Evolutionary conservation across 2,329 filamentous ascomycete species (phyloP).

Genomic region (Ceratocystis smalleyi): DNA sequence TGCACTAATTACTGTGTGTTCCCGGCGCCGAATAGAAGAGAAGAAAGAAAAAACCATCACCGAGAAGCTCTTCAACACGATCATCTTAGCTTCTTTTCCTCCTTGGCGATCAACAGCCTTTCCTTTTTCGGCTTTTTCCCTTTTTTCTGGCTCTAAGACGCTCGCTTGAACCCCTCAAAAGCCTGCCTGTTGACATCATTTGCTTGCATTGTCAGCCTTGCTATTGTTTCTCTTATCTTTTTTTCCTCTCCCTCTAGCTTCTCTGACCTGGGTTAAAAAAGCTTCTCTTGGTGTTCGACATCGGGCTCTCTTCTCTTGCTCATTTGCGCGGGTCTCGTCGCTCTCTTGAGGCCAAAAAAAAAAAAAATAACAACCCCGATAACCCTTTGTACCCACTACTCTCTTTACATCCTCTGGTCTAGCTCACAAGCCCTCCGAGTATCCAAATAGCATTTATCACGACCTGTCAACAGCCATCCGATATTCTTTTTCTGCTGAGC

Average conservation of each 20-base stretch:
- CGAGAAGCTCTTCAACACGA: not conserved
- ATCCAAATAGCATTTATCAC: not conserved
- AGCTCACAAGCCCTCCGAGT: not conserved
- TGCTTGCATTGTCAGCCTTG: not conserved
- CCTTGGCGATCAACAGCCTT: not conserved
- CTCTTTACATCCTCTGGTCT: not conserved
- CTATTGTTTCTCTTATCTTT: not conserved
- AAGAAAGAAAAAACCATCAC: not conserved
- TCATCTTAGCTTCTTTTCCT: not conserved
- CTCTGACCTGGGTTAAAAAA: not conserved
- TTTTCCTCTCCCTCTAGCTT: not conserved
- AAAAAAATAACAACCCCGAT: not conserved
- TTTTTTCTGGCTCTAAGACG: not conserved
- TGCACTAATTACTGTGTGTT: not conserved
- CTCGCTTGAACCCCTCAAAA: not conserved
- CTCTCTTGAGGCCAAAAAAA: not conserved
- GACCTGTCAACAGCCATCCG: not conserved
- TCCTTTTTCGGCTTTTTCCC: not conserved
- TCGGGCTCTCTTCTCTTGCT: not conserved
- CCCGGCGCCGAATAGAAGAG: not conserved
- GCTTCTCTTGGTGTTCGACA: not conserved
- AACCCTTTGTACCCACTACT: not conserved
- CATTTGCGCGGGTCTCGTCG: not conserved
- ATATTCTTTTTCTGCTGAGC: not conserved
- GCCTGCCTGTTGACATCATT: not conserved